Evolutionary conservation across 2,329 filamentous ascomycete species (phyloP).

Genomic region (Colletotrichum sp.): DNA sequence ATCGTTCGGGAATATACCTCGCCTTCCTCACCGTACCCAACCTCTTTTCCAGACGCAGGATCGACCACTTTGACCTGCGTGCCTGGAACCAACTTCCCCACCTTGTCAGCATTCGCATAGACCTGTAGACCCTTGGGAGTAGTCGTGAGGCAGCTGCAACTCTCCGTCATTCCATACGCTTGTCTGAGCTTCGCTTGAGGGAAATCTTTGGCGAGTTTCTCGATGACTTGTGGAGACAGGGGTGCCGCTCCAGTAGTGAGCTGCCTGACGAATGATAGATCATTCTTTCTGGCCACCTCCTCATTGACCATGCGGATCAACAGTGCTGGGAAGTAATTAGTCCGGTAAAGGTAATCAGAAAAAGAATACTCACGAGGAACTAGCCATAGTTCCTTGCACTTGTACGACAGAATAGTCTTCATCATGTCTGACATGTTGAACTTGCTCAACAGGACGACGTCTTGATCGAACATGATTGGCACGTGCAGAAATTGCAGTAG

Average conservation of each 20-base stretch:
- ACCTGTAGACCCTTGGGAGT: slow-evolving; percentile 61
- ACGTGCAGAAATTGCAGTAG: slow-evolving; percentile 68
- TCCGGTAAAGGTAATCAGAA: neutral
- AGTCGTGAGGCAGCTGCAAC: slow-evolving; percentile 65
- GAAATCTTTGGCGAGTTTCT: slow-evolving; percentile 59
- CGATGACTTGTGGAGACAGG: slow-evolving; percentile 59
- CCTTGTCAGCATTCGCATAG: slow-evolving; percentile 61
- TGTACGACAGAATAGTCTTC: slow-evolving; percentile 53
- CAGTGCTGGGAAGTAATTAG: slow-evolving; percentile 45
- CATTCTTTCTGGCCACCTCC: slow-evolving; percentile 54
- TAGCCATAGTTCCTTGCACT: slow-evolving; percentile 47
- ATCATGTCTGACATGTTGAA: slow-evolving; percentile 69
- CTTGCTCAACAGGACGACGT: slow-evolving; percentile 67
- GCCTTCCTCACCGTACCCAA: slow-evolving; percentile 54
- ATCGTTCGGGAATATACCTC: slow-evolving; percentile 27
- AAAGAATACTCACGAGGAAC: neutral
- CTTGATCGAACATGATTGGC: slow-evolving; percentile 66
- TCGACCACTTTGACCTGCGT: slow-evolving; percentile 67
- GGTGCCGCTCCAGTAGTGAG: slow-evolving; percentile 68
- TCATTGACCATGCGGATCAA: slow-evolving; percentile 64
- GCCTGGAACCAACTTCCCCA: slow-evolving; percentile 60
- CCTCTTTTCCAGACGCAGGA: slow-evolving; percentile 56
- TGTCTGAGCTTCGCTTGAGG: slow-evolving; percentile 67
- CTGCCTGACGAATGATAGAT: slow-evolving; percentile 58
- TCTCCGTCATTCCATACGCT: slow-evolving; percentile 74